phyloP scores from a whole-genome alignment of 1,139 yeast species.

The Pneumocystis oryctolagi region DNA sequence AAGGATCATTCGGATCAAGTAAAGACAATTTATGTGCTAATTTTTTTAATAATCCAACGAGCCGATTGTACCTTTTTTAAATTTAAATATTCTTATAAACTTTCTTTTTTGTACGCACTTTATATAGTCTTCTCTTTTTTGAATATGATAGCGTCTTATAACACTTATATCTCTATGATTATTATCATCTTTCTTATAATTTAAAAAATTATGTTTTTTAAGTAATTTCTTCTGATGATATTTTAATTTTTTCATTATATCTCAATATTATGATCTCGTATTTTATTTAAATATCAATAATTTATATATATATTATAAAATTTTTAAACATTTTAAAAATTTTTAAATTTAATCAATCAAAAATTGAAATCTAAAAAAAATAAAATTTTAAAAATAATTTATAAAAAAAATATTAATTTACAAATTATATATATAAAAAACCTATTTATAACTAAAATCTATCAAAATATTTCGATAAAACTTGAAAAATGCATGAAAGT shows the following conservation, averaged over 20 bases:
- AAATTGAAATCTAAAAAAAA: too few relatives aligned
- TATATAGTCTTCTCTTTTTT: constrained; percentile 88
- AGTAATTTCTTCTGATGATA: constrained; percentile 90
- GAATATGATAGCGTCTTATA: constrained; percentile 86
- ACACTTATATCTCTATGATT: constrained; percentile 92
- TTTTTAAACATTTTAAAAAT: background rate
- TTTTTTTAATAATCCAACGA: constrained; percentile 76
- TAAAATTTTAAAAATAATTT: too few relatives aligned
- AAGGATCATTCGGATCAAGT: constrained; percentile 73
- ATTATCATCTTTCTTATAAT: constrained; percentile 83
- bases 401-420: too few relatives aligned
- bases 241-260: constrained; percentile 46
- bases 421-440: too few relatives aligned
- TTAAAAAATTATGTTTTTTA: constrained; percentile 90
- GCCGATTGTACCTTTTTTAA: constrained; percentile 5
- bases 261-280: background rate
- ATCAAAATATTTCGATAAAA: too few relatives aligned
- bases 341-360: too few relatives aligned
- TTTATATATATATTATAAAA: background rate
- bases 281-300: background rate
- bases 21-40: constrained; percentile 73
- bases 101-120: constrained; percentile 25
- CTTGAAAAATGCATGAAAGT: too few relatives aligned
- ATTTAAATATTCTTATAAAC: background rate
- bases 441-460: too few relatives aligned